Conservation (phyloP, 208 protist genomes). For the Leishmania mexicana region DNA sequence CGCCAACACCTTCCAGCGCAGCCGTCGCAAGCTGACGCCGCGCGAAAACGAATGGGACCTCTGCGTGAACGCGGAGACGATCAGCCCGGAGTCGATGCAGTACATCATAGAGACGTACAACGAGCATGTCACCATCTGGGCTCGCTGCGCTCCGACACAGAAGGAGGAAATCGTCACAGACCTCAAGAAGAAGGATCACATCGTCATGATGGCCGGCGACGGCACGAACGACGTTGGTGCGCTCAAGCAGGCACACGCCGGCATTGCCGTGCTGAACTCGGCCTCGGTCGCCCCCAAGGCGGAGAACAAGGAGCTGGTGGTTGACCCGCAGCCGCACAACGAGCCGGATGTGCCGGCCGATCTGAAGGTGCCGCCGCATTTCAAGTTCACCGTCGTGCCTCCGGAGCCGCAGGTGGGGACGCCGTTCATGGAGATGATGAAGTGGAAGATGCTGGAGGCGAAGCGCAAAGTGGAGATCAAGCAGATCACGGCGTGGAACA, state of each 20-base stretch:
- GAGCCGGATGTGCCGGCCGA: conserved; percentile 84
- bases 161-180: conserved; percentile 91
- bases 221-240: conserved; percentile 99
- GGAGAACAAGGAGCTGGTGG: conserved; percentile 30
- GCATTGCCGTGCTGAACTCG: conserved; percentile 95
- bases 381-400: conserved; percentile 82
- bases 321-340: conserved; percentile 82
- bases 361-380: conserved; percentile 78
- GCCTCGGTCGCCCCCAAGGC: conserved; percentile 51
- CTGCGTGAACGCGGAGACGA: conserved; percentile 80
- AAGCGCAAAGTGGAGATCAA: conserved; percentile 84
- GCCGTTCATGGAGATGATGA: conserved; percentile 79
- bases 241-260: conserved; percentile 99
- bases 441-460: conserved; percentile 80
- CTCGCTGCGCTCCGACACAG: conserved; percentile 87
- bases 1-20: conserved; percentile 63
- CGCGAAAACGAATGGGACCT: conserved; percentile 75
- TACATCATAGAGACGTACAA: conserved; percentile 69
- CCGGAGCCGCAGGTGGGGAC: conserved; percentile 57
- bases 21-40: conserved; percentile 36
- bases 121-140: conserved; percentile 89
- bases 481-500: conserved; percentile 82
- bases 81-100: conserved; percentile 39
- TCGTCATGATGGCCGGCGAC: conserved; percentile 94
- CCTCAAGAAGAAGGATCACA: conserved; percentile 85